phyloP scores from a whole-genome alignment of 495 filamentous ascomycete genomes.

The Penicillium goetzii region DNA sequence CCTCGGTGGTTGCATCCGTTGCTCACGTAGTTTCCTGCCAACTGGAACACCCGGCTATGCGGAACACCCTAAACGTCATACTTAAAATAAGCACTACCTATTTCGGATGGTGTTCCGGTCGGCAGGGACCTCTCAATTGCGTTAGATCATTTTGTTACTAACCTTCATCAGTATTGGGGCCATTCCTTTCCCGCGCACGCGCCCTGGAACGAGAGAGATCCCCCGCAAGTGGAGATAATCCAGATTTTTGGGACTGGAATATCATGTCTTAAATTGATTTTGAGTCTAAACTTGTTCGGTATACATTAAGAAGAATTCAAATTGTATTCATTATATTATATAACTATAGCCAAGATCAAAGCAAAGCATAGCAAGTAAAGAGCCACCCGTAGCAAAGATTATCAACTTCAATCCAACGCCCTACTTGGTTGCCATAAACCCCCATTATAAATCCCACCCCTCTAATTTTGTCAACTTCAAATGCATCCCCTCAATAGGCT shows the following conservation, averaged over 20 bases:
- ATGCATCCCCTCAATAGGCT: slow-evolving; percentile 64
- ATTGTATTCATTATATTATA: neutral
- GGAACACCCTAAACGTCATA: too few species aligned
- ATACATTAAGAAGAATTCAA: neutral
- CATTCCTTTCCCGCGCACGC: neutral
- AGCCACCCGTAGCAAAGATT: neutral
- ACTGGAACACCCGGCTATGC: too few species aligned
- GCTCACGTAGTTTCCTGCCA: too few species aligned
- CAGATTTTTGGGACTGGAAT: neutral
- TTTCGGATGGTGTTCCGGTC: too few species aligned
- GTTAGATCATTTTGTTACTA: slow-evolving; percentile 1
- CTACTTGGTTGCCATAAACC: neutral
- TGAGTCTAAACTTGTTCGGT: neutral
- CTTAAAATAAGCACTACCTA: too few species aligned
- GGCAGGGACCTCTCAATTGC: too few species aligned
- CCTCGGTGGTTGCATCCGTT: slow-evolving; percentile 15
- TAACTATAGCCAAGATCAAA: neutral
- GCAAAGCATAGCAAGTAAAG: neutral
- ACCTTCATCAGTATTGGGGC: neutral
- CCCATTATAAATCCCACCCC: slow-evolving; percentile 54
- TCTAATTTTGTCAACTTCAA: slow-evolving; percentile 60
- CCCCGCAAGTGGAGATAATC: neutral
- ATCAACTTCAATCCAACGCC: neutral
- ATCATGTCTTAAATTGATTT: neutral
- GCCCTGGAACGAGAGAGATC: slow-evolving; percentile 3